Evolutionary conservation across 345 rosid species (phyloP).

Genomic region (Salix udensis): DNA sequence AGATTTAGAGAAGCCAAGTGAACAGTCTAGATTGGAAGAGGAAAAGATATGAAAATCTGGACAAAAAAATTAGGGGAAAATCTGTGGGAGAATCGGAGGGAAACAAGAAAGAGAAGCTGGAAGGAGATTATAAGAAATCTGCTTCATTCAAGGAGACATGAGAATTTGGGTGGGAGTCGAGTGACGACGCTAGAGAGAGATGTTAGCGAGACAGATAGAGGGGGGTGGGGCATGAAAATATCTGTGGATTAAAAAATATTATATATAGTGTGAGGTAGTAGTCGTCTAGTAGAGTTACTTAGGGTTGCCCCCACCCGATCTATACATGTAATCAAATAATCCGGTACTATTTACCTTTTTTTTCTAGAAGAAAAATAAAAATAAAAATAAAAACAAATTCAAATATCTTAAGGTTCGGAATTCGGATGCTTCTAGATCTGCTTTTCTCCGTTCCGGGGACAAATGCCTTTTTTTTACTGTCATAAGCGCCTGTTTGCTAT

Average conservation of each 20-base stretch:
- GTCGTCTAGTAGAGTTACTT: not conserved
- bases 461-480: slow-evolving; percentile 3
- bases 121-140: slow-evolving; percentile 11
- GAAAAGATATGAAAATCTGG: not conserved
- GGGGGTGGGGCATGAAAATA: slow-evolving; percentile 10
- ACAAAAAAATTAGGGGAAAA: not conserved
- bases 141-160: slow-evolving; percentile 1
- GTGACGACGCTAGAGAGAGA: not conserved
- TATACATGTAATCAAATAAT: slow-evolving; percentile 17
- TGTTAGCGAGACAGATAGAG: not conserved
- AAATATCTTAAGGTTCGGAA: not conserved
- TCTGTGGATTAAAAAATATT: not conserved
- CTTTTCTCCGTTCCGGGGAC: not conserved
- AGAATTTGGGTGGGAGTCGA: not conserved
- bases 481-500: not conserved
- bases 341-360: too few species aligned
- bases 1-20: not conserved
- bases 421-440: slow-evolving; percentile 4
- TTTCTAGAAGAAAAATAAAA: too few species aligned
- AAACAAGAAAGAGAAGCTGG: not conserved
- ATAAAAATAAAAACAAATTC: too few species aligned
- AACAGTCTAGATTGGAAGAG: not conserved
- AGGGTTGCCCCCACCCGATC: slow-evolving; percentile 42
- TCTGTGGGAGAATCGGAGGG: not conserved
- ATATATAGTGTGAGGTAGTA: not conserved